Evolutionary conservation across 805 yeast genomes (phyloP), one percentile per base, ranked within the genome.

Genomic region (Kodamaea jinghongensis): DNA sequence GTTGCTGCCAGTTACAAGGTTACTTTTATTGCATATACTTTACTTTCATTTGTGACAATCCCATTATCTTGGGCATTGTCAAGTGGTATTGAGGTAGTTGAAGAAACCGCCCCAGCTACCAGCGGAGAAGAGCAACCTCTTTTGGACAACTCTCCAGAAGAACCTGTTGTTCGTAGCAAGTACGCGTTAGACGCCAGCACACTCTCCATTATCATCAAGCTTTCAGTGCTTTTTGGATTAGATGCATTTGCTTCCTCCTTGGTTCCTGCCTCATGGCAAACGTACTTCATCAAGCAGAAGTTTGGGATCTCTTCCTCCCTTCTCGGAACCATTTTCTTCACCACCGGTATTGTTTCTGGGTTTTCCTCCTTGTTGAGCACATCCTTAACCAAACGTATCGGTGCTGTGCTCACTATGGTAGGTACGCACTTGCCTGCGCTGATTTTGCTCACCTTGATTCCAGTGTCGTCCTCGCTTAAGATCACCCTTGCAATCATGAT

Each of bases 201-300:
- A 34, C 41, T 46, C 32, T 34, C 52, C 8, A 39, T 53, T 12
- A 60, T 67, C 6, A 10, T 67, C 23, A 63, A 67, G 31, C 48
- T 71, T 13, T 61, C 71, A 1, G 30, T 60, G 6, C 49, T 73
- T 11, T 67, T 66, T 43, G 70, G 67, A 7, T 45, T 71, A 10
- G 78, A 73, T 48, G 60, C 73, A 1, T 56, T 71, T 36, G 73
- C 73, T 10, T 62, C 71, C 23, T 65, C 76, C 3, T 56, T 70
- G 31, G 64, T 65, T n/a, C 65, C 71, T 23, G 61, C 62, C 23
- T 60, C 75, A 3, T 73, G 77, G 78, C 58, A 63, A n/a, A 65
- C 73, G 0, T 73, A 60, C 44, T 73, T 67, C 47, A 61, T 73
- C 28, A 62, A 63, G 36, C 50, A 58, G 8, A 61, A 58, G 44